Percentiles rank a stretch among this genome's conserved stretches.
Conservation (phyloP, 2,329 filamentous ascomycete species). For the Aureobasidium vineae region DNA sequence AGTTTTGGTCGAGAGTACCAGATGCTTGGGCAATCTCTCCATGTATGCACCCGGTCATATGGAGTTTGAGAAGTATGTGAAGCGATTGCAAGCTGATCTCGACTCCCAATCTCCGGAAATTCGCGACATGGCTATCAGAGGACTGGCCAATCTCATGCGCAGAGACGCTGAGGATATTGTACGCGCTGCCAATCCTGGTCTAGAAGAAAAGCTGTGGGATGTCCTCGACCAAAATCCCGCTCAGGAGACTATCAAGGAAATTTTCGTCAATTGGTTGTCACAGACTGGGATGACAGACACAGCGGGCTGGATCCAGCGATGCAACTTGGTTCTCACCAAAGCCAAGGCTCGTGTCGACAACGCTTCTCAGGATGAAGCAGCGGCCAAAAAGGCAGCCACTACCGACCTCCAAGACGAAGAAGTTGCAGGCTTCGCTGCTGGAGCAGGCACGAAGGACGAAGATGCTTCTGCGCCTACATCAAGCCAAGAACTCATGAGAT, state of each 20-base stretch:
- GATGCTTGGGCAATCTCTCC: slow-evolving; percentile 85
- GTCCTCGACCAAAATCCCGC: slow-evolving; percentile 74
- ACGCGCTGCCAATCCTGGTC: slow-evolving; percentile 67
- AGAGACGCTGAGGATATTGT: slow-evolving; percentile 82
- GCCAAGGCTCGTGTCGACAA: slow-evolving; percentile 66
- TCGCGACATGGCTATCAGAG: slow-evolving; percentile 78
- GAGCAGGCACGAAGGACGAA: slow-evolving; percentile 56
- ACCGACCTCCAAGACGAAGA: slow-evolving; percentile 95
- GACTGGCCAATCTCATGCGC: slow-evolving; percentile 93
- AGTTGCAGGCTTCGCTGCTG: slow-evolving; percentile 89
- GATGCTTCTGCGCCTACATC: slow-evolving; percentile 43
- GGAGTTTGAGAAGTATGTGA: slow-evolving; percentile 80
- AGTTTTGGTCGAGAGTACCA: slow-evolving; percentile 72
- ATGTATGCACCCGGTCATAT: slow-evolving; percentile 88
- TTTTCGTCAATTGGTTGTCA: slow-evolving; percentile 89
- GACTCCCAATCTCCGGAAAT: slow-evolving; percentile 67
- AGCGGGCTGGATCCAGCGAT: slow-evolving; percentile 79
- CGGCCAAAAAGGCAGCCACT: slow-evolving; percentile 44
- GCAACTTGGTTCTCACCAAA: slow-evolving; percentile 85
- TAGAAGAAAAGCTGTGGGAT: slow-evolving; percentile 92
- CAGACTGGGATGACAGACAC: slow-evolving; percentile 83
- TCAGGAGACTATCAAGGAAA: slow-evolving; percentile 78
- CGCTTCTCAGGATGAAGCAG: slow-evolving; percentile 42
- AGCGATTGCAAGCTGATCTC: slow-evolving; percentile 73
- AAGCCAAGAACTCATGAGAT: slow-evolving; percentile 82